Base-by-base conservation (phyloP, 1,284 basidiomycete species). In the Leccinum olivaceoglutinosum region DNA sequence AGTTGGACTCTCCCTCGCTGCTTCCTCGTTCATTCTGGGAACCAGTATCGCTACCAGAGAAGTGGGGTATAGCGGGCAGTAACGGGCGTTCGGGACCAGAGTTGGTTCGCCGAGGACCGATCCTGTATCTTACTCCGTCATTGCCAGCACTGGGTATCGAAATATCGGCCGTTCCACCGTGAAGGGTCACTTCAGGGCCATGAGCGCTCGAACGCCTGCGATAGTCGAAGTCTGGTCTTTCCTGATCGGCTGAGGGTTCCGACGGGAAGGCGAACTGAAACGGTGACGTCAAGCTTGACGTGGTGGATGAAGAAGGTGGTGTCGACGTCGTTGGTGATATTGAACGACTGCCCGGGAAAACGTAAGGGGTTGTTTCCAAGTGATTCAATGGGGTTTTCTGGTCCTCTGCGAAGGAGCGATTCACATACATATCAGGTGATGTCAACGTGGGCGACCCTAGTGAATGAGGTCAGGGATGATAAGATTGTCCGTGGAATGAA, bases 161-260 rank as follows among this genome's bases (percentile, higher is more conserved):
- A 56, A 90, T 82, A 72, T 90, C 85, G 58, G 88, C 86, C 10
- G 86, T 87, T 62, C 86, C 88, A 58, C 86, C 86, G 67, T 88
- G 87, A 53, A 90, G 79, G 16, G 85, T 85, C 44, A 89, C 81
- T 65, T 89, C 85, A 46, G 85, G 78, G 61, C 76, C 74, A 67
- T 82, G 81, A 59, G 78, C 73, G 69, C 76, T 77, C 56, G 81
- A 78, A 67, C 81, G 81, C 63, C 87, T 82, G 68, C 86, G 84
- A 72, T 83, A 89, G 71, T 84, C 84, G 71, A 85, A 86, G 60
- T 88, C 87, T 62, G 82, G 62, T 56, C 85, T 82, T 63, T 89
- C 86, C 65, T 84, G 82, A 39, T 78, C 71, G 58, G 80, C 73
- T 59, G 79, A 67, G 58, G 78, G 76, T 61, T 88, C 86, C 46